These are phyloP conservation scores for Xanthoparmelia taractica DNA, from an alignment of 495 filamentous ascomycete species.

Conservation along the genomic window DNA sequence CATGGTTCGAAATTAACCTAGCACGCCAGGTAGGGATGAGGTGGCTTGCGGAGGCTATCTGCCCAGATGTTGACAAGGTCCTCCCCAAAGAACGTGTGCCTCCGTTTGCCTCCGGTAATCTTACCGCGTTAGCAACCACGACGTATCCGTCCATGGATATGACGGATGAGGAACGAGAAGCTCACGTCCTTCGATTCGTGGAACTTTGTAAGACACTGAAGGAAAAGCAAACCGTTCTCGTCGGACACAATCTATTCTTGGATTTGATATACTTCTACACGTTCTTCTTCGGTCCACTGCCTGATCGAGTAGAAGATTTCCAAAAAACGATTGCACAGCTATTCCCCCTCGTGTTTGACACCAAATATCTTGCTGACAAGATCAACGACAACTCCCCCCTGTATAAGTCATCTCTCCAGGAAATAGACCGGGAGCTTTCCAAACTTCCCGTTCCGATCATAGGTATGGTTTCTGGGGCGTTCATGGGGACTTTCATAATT, in stretches of 20 bases:
- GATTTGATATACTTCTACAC: constrained; percentile 66
- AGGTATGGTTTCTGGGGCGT: constrained; percentile 30
- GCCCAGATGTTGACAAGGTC: constrained; percentile 13
- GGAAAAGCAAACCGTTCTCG: constrained; percentile 28
- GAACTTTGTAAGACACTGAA: constrained; percentile 36
- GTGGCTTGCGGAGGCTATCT: constrained; percentile 63
- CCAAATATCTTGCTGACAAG: constrained; percentile 64
- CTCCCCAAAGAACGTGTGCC: constrained; percentile 1
- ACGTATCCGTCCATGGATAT: constrained; percentile 3
- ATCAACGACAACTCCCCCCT: constrained; percentile 40
- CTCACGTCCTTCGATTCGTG: constrained; percentile 27
- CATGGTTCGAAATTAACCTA: constrained; percentile 38
- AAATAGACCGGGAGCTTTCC: constrained; percentile 39
- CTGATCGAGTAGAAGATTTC: constrained; percentile 54
- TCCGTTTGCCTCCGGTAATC: constrained; percentile 41
- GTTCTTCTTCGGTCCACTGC: constrained; percentile 61
- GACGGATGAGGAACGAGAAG: background rate
- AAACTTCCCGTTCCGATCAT: constrained; percentile 38
- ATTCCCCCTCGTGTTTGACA: constrained; percentile 69
- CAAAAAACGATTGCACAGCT: constrained; percentile 42
- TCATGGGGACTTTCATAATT: background rate
- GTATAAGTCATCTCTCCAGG: constrained; percentile 43
- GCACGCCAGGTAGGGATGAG: constrained; percentile 52
- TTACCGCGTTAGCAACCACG: constrained; percentile 39
- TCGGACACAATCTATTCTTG: constrained; percentile 67